These are phyloP conservation scores for Nitzschia sp. DNA, from an alignment of 108 stramenopile genomes.

Conservation along the genomic window DNA sequence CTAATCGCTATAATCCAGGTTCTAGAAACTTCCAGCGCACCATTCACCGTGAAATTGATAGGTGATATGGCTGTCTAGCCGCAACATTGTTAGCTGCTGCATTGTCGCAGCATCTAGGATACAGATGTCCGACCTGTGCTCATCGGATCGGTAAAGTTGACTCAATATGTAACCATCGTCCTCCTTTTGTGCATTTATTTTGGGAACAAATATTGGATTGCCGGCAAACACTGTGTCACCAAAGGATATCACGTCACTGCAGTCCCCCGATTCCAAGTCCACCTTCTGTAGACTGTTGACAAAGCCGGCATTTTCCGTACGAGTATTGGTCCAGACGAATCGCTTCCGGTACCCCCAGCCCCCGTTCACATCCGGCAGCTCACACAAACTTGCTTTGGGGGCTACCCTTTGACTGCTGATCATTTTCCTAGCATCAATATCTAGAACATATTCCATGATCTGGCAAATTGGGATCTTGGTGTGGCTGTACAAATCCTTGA, in stretches of 20 bases:
- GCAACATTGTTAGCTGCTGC: conserved; percentile 16
- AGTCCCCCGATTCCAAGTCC: conserved; percentile 21
- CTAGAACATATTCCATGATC: conserved; percentile 28
- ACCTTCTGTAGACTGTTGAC: conserved; percentile 36
- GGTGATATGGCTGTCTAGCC: conserved; percentile 30
- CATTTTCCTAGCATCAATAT: conserved; percentile 12
- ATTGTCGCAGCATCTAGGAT: conserved; percentile 38
- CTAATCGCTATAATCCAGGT: neutral
- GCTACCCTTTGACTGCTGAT: conserved; percentile 8
- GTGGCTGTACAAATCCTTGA: conserved; percentile 29
- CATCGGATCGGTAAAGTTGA: conserved; percentile 24
- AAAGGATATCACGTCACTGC: conserved; percentile 26
- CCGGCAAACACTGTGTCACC: conserved; percentile 30
- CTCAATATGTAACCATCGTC: conserved; percentile 41
- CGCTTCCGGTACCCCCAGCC: conserved; percentile 5
- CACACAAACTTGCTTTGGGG: conserved; percentile 8
- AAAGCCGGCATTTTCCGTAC: conserved; percentile 6
- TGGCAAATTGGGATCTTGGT: conserved; percentile 1
- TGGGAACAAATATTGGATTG: conserved; percentile 35
- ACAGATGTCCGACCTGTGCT: conserved; percentile 34
- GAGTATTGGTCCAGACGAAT: conserved; percentile 30
- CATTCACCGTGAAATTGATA: conserved; percentile 46
- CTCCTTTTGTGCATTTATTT: conserved; percentile 13
- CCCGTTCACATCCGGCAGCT: conserved; percentile 24
- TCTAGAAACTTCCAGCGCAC: neutral